Conservation (phyloP, 176 grass and related monocot species). For the Pharus latifolius region DNA sequence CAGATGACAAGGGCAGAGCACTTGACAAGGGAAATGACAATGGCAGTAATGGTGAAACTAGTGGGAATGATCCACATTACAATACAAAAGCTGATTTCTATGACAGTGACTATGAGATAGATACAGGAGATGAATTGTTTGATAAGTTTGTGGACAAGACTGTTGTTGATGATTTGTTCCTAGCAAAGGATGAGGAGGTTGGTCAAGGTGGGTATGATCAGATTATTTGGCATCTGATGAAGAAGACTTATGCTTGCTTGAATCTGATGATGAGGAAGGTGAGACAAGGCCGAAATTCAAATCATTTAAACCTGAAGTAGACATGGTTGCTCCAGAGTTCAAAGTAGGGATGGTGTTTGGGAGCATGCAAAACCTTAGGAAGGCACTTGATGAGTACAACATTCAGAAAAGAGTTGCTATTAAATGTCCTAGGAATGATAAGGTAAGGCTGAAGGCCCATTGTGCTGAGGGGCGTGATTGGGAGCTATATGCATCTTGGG, state of each 20-base stretch:
- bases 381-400: neutral
- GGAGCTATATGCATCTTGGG: neutral
- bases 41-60: no score
- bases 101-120: neutral
- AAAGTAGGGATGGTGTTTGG: neutral
- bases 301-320: neutral
- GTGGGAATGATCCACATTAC: neutral
- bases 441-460: neutral
- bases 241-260: neutral
- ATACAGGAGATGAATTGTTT: neutral
- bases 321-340: neutral
- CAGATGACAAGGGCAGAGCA: neutral
- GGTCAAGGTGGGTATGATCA: neutral
- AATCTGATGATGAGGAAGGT: neutral
- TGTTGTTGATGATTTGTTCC: neutral
- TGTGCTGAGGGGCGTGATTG: neutral
- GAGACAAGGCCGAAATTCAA: neutral
- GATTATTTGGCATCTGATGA: neutral
- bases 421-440: neutral
- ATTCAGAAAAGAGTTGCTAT: neutral
- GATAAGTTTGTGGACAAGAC: neutral
- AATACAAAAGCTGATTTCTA: neutral
- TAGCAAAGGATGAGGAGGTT: no score
- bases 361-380: neutral
- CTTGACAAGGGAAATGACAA: neutral